A percentile compares a stretch with the other conserved stretches of the same genome.
These are phyloP conservation scores for Pyrenophora graminea DNA, from an alignment of 2,329 filamentous ascomycete genomes.

Conservation along the genomic window DNA sequence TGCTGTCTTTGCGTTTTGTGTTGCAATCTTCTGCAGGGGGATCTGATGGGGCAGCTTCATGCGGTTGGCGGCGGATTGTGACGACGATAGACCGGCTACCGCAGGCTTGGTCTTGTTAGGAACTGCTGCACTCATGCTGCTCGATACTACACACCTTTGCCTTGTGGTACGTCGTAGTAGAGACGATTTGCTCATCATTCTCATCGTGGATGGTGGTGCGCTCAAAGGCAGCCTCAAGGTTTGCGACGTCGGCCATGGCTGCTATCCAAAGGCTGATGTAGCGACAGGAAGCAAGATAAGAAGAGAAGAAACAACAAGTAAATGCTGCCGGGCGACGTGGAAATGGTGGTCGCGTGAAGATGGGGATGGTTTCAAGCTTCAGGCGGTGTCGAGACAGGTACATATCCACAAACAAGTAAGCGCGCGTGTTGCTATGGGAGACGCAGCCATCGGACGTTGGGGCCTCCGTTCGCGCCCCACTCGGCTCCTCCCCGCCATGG, in stretches of 20 bases:
- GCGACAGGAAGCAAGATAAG: constrained; percentile 12
- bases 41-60: constrained; percentile 76
- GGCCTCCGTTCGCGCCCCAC: constrained; percentile 9
- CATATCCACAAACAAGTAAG: constrained; percentile 23
- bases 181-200: constrained; percentile 65
- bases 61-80: constrained; percentile 57
- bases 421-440: constrained; percentile 12
- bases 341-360: constrained; percentile 16
- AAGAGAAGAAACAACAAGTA: constrained; percentile 14
- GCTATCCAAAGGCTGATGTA: constrained; percentile 11
- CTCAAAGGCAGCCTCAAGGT: constrained; percentile 86
- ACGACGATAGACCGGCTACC: constrained; percentile 53
- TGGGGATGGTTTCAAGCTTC: constrained; percentile 11
- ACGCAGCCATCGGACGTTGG: constrained; percentile 12
- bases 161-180: constrained; percentile 68
- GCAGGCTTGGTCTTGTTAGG: constrained; percentile 48
- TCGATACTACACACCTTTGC: constrained; percentile 65
- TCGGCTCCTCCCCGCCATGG: constrained; percentile 12
- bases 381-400: constrained; percentile 6
- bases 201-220: constrained; percentile 88
- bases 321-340: constrained; percentile 12
- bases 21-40: constrained; percentile 80
- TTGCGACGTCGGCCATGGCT: constrained; percentile 62
- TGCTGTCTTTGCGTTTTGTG: constrained; percentile 65
- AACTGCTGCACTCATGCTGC: constrained; percentile 10